These are phyloP conservation scores for Zostera marina DNA, from an alignment of 116 monocot species.

Conservation along the genomic window DNA sequence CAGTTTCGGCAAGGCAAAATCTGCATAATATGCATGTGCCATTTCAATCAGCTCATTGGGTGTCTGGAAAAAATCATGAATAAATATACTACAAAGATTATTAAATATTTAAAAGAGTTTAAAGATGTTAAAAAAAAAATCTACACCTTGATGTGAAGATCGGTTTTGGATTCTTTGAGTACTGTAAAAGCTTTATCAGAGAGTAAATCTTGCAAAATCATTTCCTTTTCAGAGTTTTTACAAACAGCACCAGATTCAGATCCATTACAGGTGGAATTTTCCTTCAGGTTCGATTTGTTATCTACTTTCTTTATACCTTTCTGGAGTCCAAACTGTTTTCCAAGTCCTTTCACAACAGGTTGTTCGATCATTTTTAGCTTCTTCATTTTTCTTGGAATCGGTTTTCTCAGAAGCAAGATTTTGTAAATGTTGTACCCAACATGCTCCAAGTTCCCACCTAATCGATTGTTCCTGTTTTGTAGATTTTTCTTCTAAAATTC, in stretches of 20 bases:
- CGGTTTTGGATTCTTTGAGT: constrained; percentile 71
- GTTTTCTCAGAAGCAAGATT: constrained; percentile 39
- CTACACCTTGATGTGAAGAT: constrained; percentile 81
- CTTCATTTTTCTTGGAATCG: constrained; percentile 49
- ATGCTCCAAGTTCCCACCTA: constrained; percentile 94
- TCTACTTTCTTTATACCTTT: constrained; percentile 79
- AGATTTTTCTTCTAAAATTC: constrained; percentile 38
- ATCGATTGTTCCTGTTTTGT: constrained; percentile 27
- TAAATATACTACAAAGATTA: background rate
- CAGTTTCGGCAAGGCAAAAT: constrained; percentile 79
- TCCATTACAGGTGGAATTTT: constrained; percentile 14
- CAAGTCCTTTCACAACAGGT: constrained; percentile 77
- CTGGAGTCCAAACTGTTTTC: constrained; percentile 70
- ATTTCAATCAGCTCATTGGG: constrained; percentile 72
- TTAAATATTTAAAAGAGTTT: background rate
- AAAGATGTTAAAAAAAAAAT: constrained; percentile 3
- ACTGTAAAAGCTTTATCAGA: constrained; percentile 58
- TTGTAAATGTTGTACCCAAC: constrained; percentile 92
- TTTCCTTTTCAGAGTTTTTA: constrained; percentile 26
- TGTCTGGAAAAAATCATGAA: constrained; percentile 28
- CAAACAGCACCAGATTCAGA: background rate
- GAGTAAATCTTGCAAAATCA: constrained; percentile 36
- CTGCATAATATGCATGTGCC: constrained; percentile 78
- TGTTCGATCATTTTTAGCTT: constrained; percentile 33
- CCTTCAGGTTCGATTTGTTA: constrained; percentile 28